A percentile compares a stretch with the other conserved stretches of the same genome.
Evolutionary conservation across 768 basidiomycete genomes (phyloP).

Genomic region (Mycena floridula): DNA sequence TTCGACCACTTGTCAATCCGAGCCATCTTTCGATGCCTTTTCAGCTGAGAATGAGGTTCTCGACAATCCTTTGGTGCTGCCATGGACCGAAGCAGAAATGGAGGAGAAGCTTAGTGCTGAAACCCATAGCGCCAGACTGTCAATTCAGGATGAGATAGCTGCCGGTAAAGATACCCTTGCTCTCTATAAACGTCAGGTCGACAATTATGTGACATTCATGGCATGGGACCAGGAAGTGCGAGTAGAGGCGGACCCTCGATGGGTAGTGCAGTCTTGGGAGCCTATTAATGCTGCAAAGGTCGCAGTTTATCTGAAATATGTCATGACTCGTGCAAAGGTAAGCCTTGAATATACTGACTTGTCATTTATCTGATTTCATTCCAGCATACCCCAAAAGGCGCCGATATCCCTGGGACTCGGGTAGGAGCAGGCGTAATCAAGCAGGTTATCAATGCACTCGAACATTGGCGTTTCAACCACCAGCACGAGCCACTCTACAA

Average conservation of each 20-base stretch:
- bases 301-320: constrained; percentile 22
- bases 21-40: too few relatives aligned
- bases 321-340: constrained; percentile 23
- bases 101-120: too few relatives aligned
- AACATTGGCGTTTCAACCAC: too few relatives aligned
- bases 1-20: too few relatives aligned
- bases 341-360: neutral
- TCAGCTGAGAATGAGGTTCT: too few relatives aligned
- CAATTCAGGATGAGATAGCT: constrained; percentile 6
- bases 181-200: constrained; percentile 20
- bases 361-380: constrained; percentile 1
- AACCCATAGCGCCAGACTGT: constrained; percentile 3
- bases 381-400: constrained; percentile 10
- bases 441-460: constrained; percentile 24
- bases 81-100: too few relatives aligned
- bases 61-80: too few relatives aligned
- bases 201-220: constrained; percentile 19
- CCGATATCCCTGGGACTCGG: constrained; percentile 12
- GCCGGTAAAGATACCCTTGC: constrained; percentile 18
- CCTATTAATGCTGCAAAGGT: constrained; percentile 25
- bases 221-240: constrained; percentile 9
- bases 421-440: constrained; percentile 20
- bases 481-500: constrained; percentile 14
- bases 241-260: neutral
- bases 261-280: constrained; percentile 12